Percentiles rank a stretch among this genome's conserved stretches.
Evolutionary conservation across 78 protist genomes (phyloP).

Genomic region (Isochrysis galbana): DNA sequence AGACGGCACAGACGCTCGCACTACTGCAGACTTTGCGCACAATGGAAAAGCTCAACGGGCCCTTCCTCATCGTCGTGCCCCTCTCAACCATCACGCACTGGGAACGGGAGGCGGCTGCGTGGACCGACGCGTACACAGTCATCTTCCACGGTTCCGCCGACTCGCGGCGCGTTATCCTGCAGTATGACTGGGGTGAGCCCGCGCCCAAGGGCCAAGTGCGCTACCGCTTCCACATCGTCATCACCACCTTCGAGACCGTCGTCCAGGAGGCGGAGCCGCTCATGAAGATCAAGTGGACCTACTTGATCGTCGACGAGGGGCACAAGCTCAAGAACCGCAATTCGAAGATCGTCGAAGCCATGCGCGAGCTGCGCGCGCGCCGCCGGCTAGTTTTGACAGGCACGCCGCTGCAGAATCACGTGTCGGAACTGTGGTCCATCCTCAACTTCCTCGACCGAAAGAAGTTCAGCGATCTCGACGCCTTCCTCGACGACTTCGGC

Average conservation of each 20-base stretch:
- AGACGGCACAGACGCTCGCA: slow-evolving; percentile 16
- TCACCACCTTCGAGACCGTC: slow-evolving; percentile 82
- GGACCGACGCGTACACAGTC: slow-evolving; percentile 8
- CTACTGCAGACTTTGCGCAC: background rate
- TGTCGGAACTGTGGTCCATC: slow-evolving; percentile 81
- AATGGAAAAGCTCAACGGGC: slow-evolving; percentile 64
- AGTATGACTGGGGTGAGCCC: background rate
- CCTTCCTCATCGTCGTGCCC: slow-evolving; percentile 93
- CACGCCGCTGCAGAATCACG: slow-evolving; percentile 45
- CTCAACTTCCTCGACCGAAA: slow-evolving; percentile 79
- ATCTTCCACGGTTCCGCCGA: background rate
- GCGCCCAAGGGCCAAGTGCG: background rate
- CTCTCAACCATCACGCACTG: slow-evolving; percentile 91
- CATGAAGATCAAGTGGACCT: slow-evolving; percentile 56
- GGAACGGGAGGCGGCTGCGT: slow-evolving; percentile 81
- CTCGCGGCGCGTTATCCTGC: background rate
- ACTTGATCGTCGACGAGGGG: slow-evolving; percentile 85
- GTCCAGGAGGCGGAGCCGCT: slow-evolving; percentile 50
- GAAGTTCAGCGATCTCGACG: slow-evolving; percentile 46
- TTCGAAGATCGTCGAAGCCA: background rate
- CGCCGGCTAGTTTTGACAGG: slow-evolving; percentile 24
- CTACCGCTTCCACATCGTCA: slow-evolving; percentile 65
- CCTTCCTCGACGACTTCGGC: background rate
- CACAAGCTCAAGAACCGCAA: slow-evolving; percentile 78
- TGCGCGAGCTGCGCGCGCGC: slow-evolving; percentile 32